Percentiles rank a stretch among this genome's conserved stretches.
phyloP scores from a whole-genome alignment of 106 monocot species.

The Hemerocallis citrina region DNA sequence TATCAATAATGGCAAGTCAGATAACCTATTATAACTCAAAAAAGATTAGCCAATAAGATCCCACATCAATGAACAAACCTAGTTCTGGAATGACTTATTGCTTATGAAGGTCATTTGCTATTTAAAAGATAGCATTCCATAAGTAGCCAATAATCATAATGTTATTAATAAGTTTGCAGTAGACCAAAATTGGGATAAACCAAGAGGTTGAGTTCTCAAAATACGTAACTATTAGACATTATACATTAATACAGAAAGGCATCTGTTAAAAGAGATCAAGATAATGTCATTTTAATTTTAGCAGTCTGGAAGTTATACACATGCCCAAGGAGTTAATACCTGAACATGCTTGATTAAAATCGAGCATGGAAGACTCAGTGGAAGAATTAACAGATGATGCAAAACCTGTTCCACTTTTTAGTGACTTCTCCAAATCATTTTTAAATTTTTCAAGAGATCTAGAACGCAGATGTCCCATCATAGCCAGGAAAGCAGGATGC shows the following conservation, averaged over 20 bases:
- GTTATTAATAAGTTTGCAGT: background rate
- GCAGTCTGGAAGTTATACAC: background rate
- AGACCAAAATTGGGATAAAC: background rate
- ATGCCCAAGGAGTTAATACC: constrained; percentile 21
- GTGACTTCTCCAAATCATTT: constrained; percentile 24
- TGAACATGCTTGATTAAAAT: constrained; percentile 47
- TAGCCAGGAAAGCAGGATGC: constrained; percentile 45
- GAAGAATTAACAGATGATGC: constrained; percentile 32
- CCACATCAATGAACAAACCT: background rate
- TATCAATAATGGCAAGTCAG: background rate
- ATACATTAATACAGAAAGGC: background rate
- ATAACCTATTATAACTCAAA: background rate
- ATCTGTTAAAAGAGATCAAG: background rate
- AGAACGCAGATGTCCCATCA: constrained; percentile 45
- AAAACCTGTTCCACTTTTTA: constrained; percentile 38
- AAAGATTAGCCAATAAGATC: background rate
- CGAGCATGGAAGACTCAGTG: constrained; percentile 17
- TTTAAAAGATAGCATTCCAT: background rate
- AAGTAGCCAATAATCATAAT: background rate
- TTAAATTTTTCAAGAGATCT: constrained; percentile 40
- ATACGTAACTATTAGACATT: background rate
- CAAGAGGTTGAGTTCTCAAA: background rate
- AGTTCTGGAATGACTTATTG: background rate
- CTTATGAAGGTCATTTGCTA: background rate
- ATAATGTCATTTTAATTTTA: background rate